phyloP scores from a whole-genome alignment of 129 eudicot species.

The Heracleum sosnowskyi region DNA sequence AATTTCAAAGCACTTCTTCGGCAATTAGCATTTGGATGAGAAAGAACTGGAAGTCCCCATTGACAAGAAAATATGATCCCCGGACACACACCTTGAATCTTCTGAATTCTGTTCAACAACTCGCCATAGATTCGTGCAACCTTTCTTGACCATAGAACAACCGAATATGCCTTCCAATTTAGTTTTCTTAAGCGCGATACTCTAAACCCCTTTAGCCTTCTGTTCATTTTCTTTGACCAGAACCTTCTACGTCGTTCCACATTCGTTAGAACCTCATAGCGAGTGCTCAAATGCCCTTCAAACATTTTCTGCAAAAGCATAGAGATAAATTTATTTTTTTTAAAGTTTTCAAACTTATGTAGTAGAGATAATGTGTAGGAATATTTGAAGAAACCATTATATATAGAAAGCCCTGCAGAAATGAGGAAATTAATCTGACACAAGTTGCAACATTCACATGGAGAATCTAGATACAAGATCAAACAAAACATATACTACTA shows the following conservation, averaged over 20 bases:
- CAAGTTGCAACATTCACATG: conserved; percentile 19
- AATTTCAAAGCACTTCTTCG: conserved; percentile 25
- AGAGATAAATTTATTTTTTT: neutral
- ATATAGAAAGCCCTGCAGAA: conserved; percentile 3
- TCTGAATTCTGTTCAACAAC: conserved; percentile 31
- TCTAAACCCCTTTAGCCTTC: conserved; percentile 43
- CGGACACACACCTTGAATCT: conserved; percentile 44
- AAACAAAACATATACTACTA: conserved; percentile 21
- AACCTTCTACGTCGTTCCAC: conserved; percentile 21
- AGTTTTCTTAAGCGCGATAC: conserved; percentile 34
- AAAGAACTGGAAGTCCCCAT: conserved; percentile 83
- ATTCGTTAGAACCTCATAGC: conserved; percentile 47
- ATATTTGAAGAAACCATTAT: neutral
- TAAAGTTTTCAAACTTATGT: neutral
- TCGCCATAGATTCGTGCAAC: conserved; percentile 37
- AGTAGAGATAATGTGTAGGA: neutral
- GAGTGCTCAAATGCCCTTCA: conserved; percentile 22
- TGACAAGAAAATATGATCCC: conserved; percentile 45
- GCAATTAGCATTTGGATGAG: conserved; percentile 44
- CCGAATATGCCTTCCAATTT: conserved; percentile 67
- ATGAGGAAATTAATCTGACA: neutral
- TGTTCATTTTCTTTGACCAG: conserved; percentile 42
- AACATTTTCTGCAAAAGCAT: conserved; percentile 24
- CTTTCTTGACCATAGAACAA: conserved; percentile 43
- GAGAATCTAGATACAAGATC: conserved; percentile 23